Percentiles rank a stretch among this genome's conserved stretches.
phyloP scores from a whole-genome alignment of 768 basidiomycete species.

The Exidia glandulosa region DNA sequence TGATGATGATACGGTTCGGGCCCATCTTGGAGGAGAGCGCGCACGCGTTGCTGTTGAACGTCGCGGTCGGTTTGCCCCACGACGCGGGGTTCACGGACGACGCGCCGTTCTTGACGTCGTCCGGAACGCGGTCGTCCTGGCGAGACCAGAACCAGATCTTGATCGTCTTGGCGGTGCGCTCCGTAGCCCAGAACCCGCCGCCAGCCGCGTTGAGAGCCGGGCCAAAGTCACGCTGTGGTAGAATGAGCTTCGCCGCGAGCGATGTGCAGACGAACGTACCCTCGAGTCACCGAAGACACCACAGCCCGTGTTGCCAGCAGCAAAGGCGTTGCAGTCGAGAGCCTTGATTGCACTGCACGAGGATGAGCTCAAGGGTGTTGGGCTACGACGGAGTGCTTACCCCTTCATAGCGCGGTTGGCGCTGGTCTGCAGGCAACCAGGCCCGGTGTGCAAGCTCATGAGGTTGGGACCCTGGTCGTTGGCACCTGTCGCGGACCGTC shows the following conservation, averaged over 20 bases:
- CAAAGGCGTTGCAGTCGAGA: constrained; percentile 39
- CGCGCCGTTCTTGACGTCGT: constrained; percentile 18
- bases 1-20: constrained; percentile 53
- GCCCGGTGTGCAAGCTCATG: not conserved
- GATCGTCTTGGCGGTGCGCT: constrained; percentile 45
- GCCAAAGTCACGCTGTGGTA: constrained; percentile 27
- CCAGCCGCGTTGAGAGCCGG: constrained; percentile 46
- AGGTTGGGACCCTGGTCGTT: not conserved
- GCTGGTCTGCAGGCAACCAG: not conserved
- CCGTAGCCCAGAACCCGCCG: constrained; percentile 44
- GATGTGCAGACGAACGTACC: not conserved
- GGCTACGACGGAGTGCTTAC: not conserved
- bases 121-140: not conserved
- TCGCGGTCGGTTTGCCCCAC: constrained; percentile 31
- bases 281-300: constrained; percentile 25
- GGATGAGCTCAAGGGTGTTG: not conserved
- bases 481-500: too few relatives aligned
- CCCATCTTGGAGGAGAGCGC: constrained; percentile 30
- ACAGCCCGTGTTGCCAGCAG: constrained; percentile 44
- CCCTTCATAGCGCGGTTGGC: not conserved
- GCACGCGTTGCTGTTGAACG: constrained; percentile 26
- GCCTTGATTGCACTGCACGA: constrained; percentile 2
- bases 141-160: constrained; percentile 68
- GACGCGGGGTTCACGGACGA: constrained; percentile 30
- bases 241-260: not conserved